Base-by-base conservation (phyloP, 2,329 filamentous ascomycete species). In the Sclerotinia nivalis region DNA sequence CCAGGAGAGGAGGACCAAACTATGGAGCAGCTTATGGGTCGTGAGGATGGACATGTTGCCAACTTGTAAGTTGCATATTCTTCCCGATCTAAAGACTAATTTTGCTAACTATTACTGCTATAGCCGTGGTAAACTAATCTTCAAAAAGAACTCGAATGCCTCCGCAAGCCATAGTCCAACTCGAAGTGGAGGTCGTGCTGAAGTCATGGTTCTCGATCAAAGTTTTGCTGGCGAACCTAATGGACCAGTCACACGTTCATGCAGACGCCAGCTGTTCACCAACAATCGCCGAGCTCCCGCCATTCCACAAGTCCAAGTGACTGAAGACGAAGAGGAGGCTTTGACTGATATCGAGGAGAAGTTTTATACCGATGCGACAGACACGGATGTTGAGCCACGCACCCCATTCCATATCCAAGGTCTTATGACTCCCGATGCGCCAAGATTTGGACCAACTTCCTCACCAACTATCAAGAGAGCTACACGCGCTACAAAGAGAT, bases 51-150 rank as follows among this genome's bases (percentile, higher is more conserved):
- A 71, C 85, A 93, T 77, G 83, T 93, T 72, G 93, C 89, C 75
- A 86, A 89, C 18, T 95, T 95, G 91, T 93, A 85, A 86, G 91
- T 49, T 89, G 25, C n/a, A 59, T 68, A 56, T 47, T 18, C n/a
- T 40, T 65, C 47, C 20, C 22, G 52, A 15, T 31, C 40, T 34
- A 43, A 37, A 56, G 45, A 45, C 45, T 69, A 65, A 72, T 69
- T 60, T 45, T 62, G 68, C 76, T 79, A 79, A 79, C 72, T 62
- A 69, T 74, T 65, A 68, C 31, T 72, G 73, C 69, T 71, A 25
- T 72, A 93, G 91, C 83, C 92, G 92, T 75, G 92, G 92, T 78
- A 93, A 91, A 83, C 92, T 88, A 78, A 84, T 92, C 69, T 93
- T 93, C 82, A 88, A 89, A 79, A 91, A 89, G 77, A 79, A 79